Evolutionary conservation across 225 moss, liverwort and hornwort genomes (phyloP), one percentile per base, ranked within the genome.

Genomic region (Rhytidiadelphus loreus): DNA sequence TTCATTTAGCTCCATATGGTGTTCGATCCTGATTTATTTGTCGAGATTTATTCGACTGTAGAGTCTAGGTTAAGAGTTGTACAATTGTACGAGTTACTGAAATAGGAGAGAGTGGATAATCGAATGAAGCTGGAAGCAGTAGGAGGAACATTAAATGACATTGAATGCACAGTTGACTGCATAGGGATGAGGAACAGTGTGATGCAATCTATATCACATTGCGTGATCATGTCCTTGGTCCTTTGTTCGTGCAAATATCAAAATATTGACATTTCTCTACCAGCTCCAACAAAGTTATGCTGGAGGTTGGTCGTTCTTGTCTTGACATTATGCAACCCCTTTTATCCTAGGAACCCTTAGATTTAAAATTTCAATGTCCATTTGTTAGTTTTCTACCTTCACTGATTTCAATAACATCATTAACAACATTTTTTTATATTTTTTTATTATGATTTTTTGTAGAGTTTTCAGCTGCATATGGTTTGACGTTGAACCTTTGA

Each of bases 301-400:
- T 93, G 91, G 91, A 85, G 80, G 87, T 90, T 91, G 94, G 93
- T 94, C 93, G 94, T 94, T 93, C 93, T 94, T 94, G 94, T 94
- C 93, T 91, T 85, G 74, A 94, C 92, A 94, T 44, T 70, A 68
- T 44, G 56, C 66, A n/a, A 65, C 37, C 57, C 50, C 37, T 64
- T 33, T 63, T 33, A 32, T 68, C 44, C 13, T 41, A 84, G 66
- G 61, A 59, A 80, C 17, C n/a, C n/a, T 68, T 29, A 70, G 52
- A 35, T 56, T 70, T n/a, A 7, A 35, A 28, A 41, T 83, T 62
- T 37, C 62, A 46, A 77, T 81, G 16, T 43, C 26, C 56, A 77
- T 69, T 62, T 63, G 35, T 26, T 65, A 52, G 66, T 52, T 83
- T 30, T 70, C n/a, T 85, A 59, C 46, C 55, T 61, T 75, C 58